phyloP scores from a whole-genome alignment of 1,284 basidiomycete species.

The Ustilago tritici region DNA sequence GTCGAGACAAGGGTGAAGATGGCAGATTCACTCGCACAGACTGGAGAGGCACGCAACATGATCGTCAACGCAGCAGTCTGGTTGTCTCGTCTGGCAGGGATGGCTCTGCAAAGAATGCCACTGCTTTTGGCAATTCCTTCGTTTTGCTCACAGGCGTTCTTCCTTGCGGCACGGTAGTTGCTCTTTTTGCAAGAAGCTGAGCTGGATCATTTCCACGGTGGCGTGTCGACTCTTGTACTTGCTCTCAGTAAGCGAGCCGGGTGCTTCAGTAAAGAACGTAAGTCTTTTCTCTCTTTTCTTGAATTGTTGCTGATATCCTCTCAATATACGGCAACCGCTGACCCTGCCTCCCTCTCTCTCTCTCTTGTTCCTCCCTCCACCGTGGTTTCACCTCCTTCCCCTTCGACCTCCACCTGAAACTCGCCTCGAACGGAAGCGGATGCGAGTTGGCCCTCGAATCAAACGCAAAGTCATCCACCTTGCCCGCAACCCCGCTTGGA shows the following conservation, averaged over 20 bases:
- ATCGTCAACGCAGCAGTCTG: constrained; percentile 32
- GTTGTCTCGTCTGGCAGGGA: constrained; percentile 34
- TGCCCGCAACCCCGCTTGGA: constrained; percentile 13
- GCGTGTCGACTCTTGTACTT: constrained; percentile 21
- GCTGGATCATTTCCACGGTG: constrained; percentile 15
- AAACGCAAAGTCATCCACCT: constrained; percentile 43
- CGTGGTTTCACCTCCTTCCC: constrained; percentile 3
- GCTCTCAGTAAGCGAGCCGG: constrained; percentile 16
- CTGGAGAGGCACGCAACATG: constrained; percentile 16
- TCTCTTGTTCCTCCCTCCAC: constrained; percentile 14
- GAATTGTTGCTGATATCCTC: no score
- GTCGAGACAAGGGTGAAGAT: constrained; percentile 29
- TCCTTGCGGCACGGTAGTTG: constrained; percentile 32
- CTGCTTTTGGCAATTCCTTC: constrained; percentile 22
- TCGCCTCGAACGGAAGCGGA: constrained; percentile 36
- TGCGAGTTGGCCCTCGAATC: constrained; percentile 44
- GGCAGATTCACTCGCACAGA: background rate
- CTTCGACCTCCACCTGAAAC: constrained; percentile 6
- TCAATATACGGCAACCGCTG: no score
- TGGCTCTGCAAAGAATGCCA: constrained; percentile 11
- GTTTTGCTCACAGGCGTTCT: constrained; percentile 25
- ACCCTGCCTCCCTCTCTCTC: background rate
- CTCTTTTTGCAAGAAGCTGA: constrained; percentile 23
- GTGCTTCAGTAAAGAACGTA: constrained; percentile 20
- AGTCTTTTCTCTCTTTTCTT: background rate